Evolutionary conservation across 352 stramenopile genomes (phyloP).

Genomic region (Phytophthora quininea): DNA sequence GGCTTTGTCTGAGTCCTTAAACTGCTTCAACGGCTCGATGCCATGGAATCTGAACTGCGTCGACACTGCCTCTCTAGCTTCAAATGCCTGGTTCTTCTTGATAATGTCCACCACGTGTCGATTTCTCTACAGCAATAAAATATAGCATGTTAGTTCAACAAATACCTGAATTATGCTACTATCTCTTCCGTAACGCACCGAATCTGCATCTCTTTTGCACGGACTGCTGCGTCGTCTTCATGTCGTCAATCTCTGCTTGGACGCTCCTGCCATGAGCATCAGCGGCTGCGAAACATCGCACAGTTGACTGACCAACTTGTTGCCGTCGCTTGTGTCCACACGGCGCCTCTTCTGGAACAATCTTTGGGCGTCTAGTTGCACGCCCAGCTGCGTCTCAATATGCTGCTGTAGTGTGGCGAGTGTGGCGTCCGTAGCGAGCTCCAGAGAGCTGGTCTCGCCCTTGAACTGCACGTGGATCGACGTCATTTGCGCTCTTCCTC

Average conservation of each 20-base stretch:
- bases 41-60: conserved; percentile 73
- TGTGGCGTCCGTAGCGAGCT: conserved; percentile 20
- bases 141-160: background rate
- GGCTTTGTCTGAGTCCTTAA: conserved; percentile 59
- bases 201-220: conserved; percentile 48
- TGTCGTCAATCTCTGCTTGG: conserved; percentile 48
- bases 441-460: conserved; percentile 36
- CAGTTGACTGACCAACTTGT: conserved; percentile 14
- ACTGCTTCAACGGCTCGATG: conserved; percentile 71
- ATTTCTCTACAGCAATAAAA: conserved; percentile 40
- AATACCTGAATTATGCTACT: too few species aligned
- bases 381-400: conserved; percentile 32
- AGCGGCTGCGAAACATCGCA: conserved; percentile 41
- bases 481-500: conserved; percentile 23
- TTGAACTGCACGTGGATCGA: conserved; percentile 57
- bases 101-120: conserved; percentile 65
- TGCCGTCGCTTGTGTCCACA: conserved; percentile 39
- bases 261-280: conserved; percentile 57
- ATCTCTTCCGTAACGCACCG: conserved; percentile 32
- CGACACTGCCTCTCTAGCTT: conserved; percentile 42
- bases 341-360: conserved; percentile 64
- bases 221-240: conserved; percentile 51
- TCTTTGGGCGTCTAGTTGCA: conserved; percentile 53
- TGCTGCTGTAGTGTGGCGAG: conserved; percentile 19
- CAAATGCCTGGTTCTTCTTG: conserved; percentile 48